Base-by-base conservation (phyloP, 306 rosid genomes). In the Hylodesmum podocarpum region DNA sequence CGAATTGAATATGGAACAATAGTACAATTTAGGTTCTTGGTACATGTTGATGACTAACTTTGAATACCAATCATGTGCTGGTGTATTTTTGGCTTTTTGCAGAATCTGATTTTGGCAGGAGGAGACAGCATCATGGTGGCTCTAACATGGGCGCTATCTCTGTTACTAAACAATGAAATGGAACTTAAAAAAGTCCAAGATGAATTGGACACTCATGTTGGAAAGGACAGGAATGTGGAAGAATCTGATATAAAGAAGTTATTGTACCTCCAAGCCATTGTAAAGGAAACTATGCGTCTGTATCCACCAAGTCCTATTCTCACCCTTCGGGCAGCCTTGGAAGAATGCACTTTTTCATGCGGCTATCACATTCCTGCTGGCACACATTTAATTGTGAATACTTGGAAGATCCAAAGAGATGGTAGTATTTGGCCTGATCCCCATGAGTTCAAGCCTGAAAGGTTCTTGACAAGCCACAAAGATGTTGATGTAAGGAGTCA, bases 51-150 rank as follows among this genome's bases (percentile, higher is more conserved):
- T 16, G 12, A 8, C 18, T 19, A 67, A 57, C 58, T n/a, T 70
- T 21, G 50, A 28, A 57, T 40, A 53, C 29, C 59, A 31, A 54
- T 43, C 6, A 44, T 55, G 67, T 53, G 14, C n/a, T 39, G 50
- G 40, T 63, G 3, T 41, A 54, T 55, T 36, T 57, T 77, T 73
- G n/a, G 84, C 75, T 73, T 25, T 47, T 77, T 25, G 81, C 78
- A 81, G 84, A 85, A 85, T 73, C 65, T 81, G 37, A 73, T 84
- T 58, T 72, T 84, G 74, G 87, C 85, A 68, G 86, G 84, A 81
- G 76, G 84, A 1, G 84, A 85, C 75, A 31, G 70, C 21, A 74
- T 58, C 53, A 61, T 68, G 85, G 61, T 85, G 62, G 31, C 76
- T 63, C 76, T 85, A 37, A 81, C 66, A 53, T 85, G 88, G 84